A percentile compares a stretch with the other conserved stretches of the same genome.
phyloP scores from a whole-genome alignment of 2,329 filamentous ascomycete species.

The Ascochyta viciae-villosae region DNA sequence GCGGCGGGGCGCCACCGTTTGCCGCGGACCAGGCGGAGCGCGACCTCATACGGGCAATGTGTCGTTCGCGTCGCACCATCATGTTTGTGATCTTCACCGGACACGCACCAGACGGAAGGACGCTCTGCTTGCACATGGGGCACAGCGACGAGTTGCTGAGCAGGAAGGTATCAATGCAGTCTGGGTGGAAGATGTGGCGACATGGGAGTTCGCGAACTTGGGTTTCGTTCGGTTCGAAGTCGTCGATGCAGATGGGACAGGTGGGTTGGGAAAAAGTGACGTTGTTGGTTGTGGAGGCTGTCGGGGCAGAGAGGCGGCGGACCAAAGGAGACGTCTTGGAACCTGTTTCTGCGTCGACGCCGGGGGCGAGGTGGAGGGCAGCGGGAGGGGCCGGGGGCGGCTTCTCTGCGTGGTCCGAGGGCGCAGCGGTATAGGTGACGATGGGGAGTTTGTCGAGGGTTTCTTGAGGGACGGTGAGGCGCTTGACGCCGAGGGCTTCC shows the following conservation, averaged over 20 bases:
- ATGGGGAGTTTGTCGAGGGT: constrained; percentile 78
- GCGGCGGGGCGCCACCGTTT: background rate
- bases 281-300: constrained; percentile 16
- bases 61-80: constrained; percentile 83
- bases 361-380: constrained; percentile 18
- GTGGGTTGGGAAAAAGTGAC: constrained; percentile 68
- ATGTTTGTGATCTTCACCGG: constrained; percentile 68
- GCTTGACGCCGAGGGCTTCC: constrained; percentile 84
- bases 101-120: constrained; percentile 71
- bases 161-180: constrained; percentile 89
- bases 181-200: constrained; percentile 90
- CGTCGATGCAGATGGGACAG: constrained; percentile 89
- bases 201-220: constrained; percentile 87
- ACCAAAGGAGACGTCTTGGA: constrained; percentile 20
- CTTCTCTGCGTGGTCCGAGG: constrained; percentile 27
- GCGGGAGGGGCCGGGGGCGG: constrained; percentile 16
- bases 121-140: constrained; percentile 86
- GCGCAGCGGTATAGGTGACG: constrained; percentile 69
- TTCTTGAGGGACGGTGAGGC: constrained; percentile 75
- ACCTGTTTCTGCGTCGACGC: constrained; percentile 25
- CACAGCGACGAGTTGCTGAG: constrained; percentile 82
- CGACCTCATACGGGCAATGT: constrained; percentile 67
- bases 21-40: constrained; percentile 37
- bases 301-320: constrained; percentile 33
- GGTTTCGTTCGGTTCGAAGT: constrained; percentile 73